phyloP scores from a whole-genome alignment of 164 flowering plant genomes.

The Hamamelis virginiana region DNA sequence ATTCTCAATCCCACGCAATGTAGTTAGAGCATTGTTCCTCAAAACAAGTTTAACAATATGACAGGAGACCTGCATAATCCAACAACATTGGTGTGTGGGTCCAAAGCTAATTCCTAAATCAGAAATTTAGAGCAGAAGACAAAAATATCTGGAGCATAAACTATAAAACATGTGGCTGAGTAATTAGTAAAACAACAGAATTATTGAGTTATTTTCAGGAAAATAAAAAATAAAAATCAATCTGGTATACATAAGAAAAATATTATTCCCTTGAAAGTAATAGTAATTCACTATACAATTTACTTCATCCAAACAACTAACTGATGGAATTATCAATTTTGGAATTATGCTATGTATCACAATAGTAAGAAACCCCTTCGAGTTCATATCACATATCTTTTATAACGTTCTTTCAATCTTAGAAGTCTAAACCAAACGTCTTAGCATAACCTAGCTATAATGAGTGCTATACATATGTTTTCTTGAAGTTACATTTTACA shows the following conservation, averaged over 20 bases:
- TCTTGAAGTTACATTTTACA: too few species aligned
- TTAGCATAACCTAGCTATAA: too few species aligned
- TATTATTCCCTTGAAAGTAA: not conserved
- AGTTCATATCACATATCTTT: not conserved
- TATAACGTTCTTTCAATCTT: not conserved
- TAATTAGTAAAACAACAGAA: not conserved
- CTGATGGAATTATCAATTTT: not conserved
- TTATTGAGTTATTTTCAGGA: not conserved
- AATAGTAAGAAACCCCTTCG: not conserved
- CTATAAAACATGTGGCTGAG: not conserved
- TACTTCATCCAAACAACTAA: not conserved
- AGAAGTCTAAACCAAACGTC: too few species aligned
- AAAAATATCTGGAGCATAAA: not conserved
- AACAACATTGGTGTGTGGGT: constrained; percentile 27
- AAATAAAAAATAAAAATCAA: not conserved
- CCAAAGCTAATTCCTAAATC: constrained; percentile 16
- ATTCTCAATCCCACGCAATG: constrained; percentile 84
- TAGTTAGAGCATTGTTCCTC: constrained; percentile 90
- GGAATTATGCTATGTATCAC: not conserved
- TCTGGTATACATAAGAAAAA: not conserved
- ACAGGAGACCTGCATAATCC: constrained; percentile 67
- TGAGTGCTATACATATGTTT: too few species aligned
- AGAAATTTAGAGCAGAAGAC: not conserved
- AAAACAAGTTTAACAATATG: constrained; percentile 80
- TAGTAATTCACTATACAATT: not conserved